A percentile compares a stretch with the other conserved stretches of the same genome.
Evolutionary conservation across 257 asterid genomes (phyloP).

Genomic region (Solanum etuberosum): DNA sequence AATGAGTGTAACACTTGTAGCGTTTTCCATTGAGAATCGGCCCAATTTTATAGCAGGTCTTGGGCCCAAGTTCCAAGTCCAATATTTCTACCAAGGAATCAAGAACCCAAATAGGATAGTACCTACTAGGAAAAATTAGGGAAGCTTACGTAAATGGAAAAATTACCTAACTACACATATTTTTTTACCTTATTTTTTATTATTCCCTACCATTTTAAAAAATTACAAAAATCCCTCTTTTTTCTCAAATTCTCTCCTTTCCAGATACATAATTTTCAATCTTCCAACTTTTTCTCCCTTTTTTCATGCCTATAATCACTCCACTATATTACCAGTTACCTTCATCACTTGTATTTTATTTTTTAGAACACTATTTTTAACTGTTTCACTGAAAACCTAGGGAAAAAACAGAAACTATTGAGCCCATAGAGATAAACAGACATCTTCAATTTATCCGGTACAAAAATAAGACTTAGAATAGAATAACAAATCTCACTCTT

Average conservation of each 20-base stretch:
- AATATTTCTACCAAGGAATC: background rate
- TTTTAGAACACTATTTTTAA: background rate
- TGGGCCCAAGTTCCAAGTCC: background rate
- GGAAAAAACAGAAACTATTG: background rate
- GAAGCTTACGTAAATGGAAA: background rate
- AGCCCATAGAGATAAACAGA: background rate
- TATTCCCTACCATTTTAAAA: no score
- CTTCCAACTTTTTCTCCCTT: no score
- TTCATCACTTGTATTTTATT: no score
- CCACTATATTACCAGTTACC: no score
- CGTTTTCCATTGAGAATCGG: background rate
- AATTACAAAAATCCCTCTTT: no score
- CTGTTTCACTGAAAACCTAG: background rate
- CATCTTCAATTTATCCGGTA: background rate
- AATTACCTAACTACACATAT: no score
- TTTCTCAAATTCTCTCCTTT: no score
- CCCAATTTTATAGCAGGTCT: background rate
- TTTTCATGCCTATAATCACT: no score
- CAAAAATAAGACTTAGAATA: background rate
- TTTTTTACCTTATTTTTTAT: no score
- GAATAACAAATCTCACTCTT: background rate
- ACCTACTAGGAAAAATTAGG: background rate
- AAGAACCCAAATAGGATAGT: background rate
- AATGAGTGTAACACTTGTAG: background rate
- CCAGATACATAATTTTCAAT: no score